Evolutionary conservation across 202 grass and related monocot genomes (phyloP).

Genomic region (Carex arenaria): DNA sequence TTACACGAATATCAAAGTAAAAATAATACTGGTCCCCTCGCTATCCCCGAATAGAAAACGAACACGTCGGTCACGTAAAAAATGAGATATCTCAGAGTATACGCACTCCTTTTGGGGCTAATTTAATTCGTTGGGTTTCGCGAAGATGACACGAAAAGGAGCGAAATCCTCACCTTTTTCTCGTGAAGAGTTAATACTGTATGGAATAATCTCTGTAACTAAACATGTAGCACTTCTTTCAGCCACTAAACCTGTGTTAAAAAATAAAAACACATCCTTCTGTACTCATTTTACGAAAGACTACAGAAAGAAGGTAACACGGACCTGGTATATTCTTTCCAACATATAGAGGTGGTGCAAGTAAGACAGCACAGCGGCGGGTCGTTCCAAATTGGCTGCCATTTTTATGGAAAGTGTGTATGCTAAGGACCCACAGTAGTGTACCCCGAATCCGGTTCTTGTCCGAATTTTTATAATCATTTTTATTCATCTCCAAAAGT

Average conservation of each 20-base stretch:
- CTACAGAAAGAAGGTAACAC: neutral
- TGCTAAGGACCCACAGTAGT: neutral
- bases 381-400: constrained; percentile 3
- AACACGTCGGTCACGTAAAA: too few relatives aligned
- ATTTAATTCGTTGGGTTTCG: constrained; percentile 15
- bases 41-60: too few relatives aligned
- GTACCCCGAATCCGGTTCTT: constrained; percentile 15
- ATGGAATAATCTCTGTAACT: neutral
- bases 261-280: neutral
- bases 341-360: neutral
- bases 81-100: too few relatives aligned
- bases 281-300: neutral
- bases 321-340: neutral
- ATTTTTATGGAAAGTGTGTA: constrained; percentile 13
- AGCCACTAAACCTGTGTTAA: neutral
- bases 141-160: constrained; percentile 23
- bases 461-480: neutral
- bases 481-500: neutral
- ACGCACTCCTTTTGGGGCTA: neutral
- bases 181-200: neutral
- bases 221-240: neutral
- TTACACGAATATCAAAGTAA: too few relatives aligned
- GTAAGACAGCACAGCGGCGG: neutral
- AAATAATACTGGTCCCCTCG: too few relatives aligned
- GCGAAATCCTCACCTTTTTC: constrained; percentile 12